Base-by-base conservation (phyloP, 148 eudicot genomes). In the Chenopodium formosanum region DNA sequence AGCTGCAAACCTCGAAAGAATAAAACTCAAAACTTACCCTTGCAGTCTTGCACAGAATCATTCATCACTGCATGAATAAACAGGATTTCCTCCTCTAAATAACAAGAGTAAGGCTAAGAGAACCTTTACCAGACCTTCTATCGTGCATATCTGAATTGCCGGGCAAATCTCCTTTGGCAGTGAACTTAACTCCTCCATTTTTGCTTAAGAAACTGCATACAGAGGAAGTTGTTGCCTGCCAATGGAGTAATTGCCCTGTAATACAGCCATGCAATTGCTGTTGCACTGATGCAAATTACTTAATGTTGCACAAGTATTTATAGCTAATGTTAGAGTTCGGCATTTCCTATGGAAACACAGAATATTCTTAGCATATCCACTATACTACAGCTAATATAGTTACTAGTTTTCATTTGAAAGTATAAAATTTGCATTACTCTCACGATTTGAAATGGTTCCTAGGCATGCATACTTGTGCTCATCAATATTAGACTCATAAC, bases 91-190 rank as follows among this genome's bases (percentile, higher is more conserved):
- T 16, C 53, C 14, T 50, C 53, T 50, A 11, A 12, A 16, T 2
- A 50, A 50, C 53, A 16, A 9, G 53, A 11, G 13, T 13, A 48
- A 48, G 53, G 53, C 14, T 12, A 50, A 50, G 14, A 50, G 53
- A 12, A 25, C 22, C 73, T 40, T 40, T 40, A 40, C 44, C 44
- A 40, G 44, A 5, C 8, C 7, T 4, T 4, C n/a, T 19, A 17
- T 32, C 74, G 8, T 82, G 80, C 77, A 63, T 9, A 65, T 71
- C 8, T 19, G 81, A 62, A 82, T 82, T 78, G 85, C 85, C 46
- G 82, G 85, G 79, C 85, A 83, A 83, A 83, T 83, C 82, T 79
- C 82, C 85, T 83, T 83, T 83, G 85, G 85, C 85, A 83, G 75
- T 20, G 47, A 69, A 53, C 79, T 25, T 3, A 40, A 69, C 37